Evolutionary conservation across 2,329 filamentous ascomycete genomes (phyloP).

Genomic region (Epichloe hybrida): DNA sequence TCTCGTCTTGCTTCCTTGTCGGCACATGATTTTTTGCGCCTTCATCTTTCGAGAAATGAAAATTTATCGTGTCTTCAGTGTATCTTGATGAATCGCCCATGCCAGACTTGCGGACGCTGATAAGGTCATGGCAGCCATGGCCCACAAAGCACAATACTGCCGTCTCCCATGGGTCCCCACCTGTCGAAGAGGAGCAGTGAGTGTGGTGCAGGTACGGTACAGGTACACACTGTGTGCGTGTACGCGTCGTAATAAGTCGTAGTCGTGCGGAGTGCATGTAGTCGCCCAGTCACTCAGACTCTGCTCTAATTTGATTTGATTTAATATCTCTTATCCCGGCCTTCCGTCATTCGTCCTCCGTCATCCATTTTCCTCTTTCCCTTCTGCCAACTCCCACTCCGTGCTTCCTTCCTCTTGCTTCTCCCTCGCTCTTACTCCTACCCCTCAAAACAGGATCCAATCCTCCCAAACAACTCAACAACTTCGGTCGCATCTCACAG

Average conservation of each 20-base stretch:
- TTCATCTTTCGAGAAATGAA: no score
- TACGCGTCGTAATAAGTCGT: no score
- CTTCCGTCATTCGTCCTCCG: constrained; percentile 2
- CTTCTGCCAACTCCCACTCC: not conserved
- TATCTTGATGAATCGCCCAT: no score
- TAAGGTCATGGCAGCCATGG: not conserved
- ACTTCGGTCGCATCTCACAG: not conserved
- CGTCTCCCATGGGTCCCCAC: not conserved
- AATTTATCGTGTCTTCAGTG: no score
- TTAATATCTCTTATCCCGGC: not conserved
- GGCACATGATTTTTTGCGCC: no score
- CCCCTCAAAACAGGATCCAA: not conserved
- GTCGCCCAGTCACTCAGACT: no score
- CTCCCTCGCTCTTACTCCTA: constrained; percentile 1
- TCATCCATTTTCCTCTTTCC: constrained; percentile 3
- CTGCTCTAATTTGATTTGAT: not conserved
- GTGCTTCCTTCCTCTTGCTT: constrained; percentile 3
- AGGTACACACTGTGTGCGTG: no score
- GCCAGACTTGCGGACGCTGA: not conserved
- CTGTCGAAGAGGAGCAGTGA: not conserved
- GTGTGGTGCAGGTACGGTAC: not conserved
- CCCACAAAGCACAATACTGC: not conserved
- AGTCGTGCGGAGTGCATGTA: no score
- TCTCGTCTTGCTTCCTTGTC: not conserved
- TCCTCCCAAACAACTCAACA: not conserved